These are phyloP conservation scores for Vanrija sp. DNA, from an alignment of 1,284 basidiomycete species.

Conservation along the genomic window DNA sequence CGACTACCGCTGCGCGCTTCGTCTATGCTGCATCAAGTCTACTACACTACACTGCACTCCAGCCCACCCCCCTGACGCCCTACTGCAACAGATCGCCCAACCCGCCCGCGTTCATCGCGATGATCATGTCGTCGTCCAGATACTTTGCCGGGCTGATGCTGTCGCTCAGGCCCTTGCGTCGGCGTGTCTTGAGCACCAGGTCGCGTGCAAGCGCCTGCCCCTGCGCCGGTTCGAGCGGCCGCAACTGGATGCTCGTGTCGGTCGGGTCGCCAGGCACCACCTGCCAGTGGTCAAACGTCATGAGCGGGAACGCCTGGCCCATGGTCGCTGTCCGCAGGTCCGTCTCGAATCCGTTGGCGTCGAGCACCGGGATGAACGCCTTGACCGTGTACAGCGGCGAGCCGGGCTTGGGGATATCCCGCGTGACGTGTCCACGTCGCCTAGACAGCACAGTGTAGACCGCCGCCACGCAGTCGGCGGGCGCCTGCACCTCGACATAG, in stretches of 20 bases:
- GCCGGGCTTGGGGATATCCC: conserved; percentile 94
- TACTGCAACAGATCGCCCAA: conserved; percentile 78
- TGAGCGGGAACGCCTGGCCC: conserved; percentile 94
- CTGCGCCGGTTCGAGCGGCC: conserved; percentile 93
- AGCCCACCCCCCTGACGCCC: not conserved
- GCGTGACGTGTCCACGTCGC: conserved; percentile 93
- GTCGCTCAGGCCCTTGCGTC: conserved; percentile 90
- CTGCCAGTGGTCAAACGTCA: conserved; percentile 97
- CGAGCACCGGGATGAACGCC: conserved; percentile 94
- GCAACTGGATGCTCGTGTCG: conserved; percentile 88
- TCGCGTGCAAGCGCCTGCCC: conserved; percentile 88
- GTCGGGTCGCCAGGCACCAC: conserved; percentile 98
- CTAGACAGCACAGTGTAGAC: conserved; percentile 96
- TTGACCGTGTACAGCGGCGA: conserved; percentile 96
- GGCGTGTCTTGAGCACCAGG: conserved; percentile 89
- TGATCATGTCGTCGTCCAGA: conserved; percentile 70
- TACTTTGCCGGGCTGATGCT: conserved; percentile 92
- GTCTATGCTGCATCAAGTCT: no score
- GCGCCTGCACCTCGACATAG: conserved; percentile 96
- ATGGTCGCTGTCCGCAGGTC: conserved; percentile 95
- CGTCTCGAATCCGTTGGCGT: conserved; percentile 98
- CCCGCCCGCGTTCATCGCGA: conserved; percentile 83
- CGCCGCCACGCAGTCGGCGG: conserved; percentile 95
- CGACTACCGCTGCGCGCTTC: no score
- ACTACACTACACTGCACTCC: no score